phyloP scores from a whole-genome alignment of 2,329 filamentous ascomycete species.

The Epichloe brachyelytri region DNA sequence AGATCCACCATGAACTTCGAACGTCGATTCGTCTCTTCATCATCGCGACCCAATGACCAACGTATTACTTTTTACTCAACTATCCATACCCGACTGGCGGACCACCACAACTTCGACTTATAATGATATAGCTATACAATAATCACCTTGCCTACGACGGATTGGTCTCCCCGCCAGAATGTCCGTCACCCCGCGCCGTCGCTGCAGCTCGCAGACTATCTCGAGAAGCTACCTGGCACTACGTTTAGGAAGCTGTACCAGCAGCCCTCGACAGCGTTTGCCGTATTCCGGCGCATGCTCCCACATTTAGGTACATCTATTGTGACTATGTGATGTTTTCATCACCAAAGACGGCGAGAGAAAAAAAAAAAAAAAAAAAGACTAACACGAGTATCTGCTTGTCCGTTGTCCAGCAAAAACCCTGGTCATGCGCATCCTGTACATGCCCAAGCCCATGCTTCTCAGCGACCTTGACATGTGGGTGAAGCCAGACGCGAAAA shows the following conservation, averaged over 20 bases:
- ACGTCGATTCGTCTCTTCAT: neutral
- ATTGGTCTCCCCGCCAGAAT: slow-evolving; percentile 23
- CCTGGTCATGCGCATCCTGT: slow-evolving; percentile 90
- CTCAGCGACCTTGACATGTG: slow-evolving; percentile 74
- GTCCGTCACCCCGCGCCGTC: slow-evolving; percentile 35
- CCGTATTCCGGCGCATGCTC: slow-evolving; percentile 94
- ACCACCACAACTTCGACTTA: neutral
- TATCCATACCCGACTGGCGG: neutral
- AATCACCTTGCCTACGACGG: slow-evolving; percentile 10
- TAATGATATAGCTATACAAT: slow-evolving; percentile 8
- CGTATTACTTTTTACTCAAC: neutral
- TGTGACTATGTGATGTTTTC: neutral
- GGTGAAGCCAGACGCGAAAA: slow-evolving; percentile 54
- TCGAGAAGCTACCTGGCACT: slow-evolving; percentile 79
- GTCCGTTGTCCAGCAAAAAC: slow-evolving; percentile 56
- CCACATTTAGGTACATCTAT: slow-evolving; percentile 62
- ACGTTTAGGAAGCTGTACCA: slow-evolving; percentile 88
- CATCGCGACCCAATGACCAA: neutral
- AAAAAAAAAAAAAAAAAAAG: neutral
- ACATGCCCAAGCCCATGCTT: slow-evolving; percentile 69
- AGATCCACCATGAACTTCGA: neutral
- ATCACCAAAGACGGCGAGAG: too few relatives aligned
- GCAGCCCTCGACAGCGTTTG: slow-evolving; percentile 87
- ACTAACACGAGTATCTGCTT: neutral
- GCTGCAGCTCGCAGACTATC: slow-evolving; percentile 67